These are phyloP conservation scores for Bacterosira constricta DNA, from an alignment of 108 stramenopile genomes.

Conservation along the genomic window DNA sequence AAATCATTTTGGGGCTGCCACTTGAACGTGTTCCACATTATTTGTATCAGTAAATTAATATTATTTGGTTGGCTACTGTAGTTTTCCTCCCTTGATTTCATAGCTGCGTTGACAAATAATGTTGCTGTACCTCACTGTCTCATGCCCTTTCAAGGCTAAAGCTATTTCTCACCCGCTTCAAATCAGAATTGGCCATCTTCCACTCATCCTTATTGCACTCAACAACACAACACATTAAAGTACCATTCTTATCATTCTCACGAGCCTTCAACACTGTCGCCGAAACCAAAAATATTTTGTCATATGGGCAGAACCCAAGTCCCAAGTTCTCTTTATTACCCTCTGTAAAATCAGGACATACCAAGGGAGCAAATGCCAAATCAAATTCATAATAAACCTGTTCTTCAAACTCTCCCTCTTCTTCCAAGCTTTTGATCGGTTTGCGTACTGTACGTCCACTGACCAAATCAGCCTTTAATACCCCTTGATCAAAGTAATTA, in stretches of 20 bases:
- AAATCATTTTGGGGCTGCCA: neutral
- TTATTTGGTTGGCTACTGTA: too few species aligned
- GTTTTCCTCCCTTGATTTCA: too few species aligned
- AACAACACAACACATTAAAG: conserved; percentile 60
- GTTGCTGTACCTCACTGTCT: too few species aligned
- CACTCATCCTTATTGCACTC: conserved; percentile 72
- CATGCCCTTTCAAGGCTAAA: conserved; percentile 55
- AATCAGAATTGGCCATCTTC: conserved; percentile 72
- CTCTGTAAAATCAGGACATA: conserved; percentile 53
- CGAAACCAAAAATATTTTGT: conserved; percentile 66
- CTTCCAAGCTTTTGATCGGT: conserved; percentile 22
- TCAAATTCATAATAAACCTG: conserved; percentile 82
- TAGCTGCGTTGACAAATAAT: too few species aligned
- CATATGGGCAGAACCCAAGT: conserved; percentile 85
- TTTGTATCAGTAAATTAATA: neutral
- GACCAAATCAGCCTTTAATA: conserved; percentile 74
- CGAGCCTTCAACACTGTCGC: conserved; percentile 65
- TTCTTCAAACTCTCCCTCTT: conserved; percentile 30
- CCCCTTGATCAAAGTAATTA: conserved; percentile 45
- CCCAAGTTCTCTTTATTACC: conserved; percentile 67
- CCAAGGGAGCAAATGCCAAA: conserved; percentile 71
- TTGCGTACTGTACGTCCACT: conserved; percentile 54
- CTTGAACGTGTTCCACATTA: neutral
- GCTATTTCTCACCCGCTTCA: conserved; percentile 71
- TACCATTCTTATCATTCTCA: conserved; percentile 18